Evolutionary conservation across 192 early-diverging fungal genomes (phyloP).

Genomic region (Umbelopsis isabellina): DNA sequence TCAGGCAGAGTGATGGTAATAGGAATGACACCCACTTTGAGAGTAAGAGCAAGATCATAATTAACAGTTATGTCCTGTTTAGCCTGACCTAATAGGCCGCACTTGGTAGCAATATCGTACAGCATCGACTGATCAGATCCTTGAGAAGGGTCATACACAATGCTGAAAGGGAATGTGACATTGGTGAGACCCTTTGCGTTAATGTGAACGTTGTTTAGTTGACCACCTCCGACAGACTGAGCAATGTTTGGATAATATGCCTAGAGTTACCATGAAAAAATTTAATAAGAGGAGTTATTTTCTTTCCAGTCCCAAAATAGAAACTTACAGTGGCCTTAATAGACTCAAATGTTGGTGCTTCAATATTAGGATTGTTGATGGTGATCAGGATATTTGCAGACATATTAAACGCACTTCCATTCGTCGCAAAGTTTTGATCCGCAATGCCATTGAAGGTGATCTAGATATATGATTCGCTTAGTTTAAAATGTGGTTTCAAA

Average conservation of each 20-base stretch:
- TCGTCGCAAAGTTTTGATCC: not conserved
- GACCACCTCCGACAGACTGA: constrained; percentile 52
- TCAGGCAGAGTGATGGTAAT: constrained; percentile 48
- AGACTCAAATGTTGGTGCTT: constrained; percentile 48
- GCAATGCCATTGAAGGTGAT: not conserved
- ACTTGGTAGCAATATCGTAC: constrained; percentile 45
- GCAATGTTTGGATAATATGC: constrained; percentile 54
- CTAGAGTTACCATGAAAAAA: constrained; percentile 35
- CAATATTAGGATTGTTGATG: constrained; percentile 53
- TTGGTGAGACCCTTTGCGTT: constrained; percentile 35
- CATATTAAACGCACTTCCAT: not conserved
- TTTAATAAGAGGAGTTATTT: not conserved
- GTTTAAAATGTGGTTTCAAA: not conserved
- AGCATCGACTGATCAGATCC: constrained; percentile 41
- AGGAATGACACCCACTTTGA: constrained; percentile 49
- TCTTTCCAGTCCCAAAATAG: not conserved
- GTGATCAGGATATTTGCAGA: constrained; percentile 24
- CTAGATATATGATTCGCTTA: not conserved
- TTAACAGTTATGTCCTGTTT: constrained; percentile 42
- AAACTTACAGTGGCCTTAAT: constrained; percentile 51
- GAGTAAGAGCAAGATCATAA: constrained; percentile 49
- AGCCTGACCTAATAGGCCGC: constrained; percentile 40
- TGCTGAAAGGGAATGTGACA: constrained; percentile 50
- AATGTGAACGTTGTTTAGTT: constrained; percentile 46
- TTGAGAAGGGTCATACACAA: constrained; percentile 35